Evolutionary conservation across 2,329 filamentous ascomycete species (phyloP).

Genomic region (Colletotrichum cereale): DNA sequence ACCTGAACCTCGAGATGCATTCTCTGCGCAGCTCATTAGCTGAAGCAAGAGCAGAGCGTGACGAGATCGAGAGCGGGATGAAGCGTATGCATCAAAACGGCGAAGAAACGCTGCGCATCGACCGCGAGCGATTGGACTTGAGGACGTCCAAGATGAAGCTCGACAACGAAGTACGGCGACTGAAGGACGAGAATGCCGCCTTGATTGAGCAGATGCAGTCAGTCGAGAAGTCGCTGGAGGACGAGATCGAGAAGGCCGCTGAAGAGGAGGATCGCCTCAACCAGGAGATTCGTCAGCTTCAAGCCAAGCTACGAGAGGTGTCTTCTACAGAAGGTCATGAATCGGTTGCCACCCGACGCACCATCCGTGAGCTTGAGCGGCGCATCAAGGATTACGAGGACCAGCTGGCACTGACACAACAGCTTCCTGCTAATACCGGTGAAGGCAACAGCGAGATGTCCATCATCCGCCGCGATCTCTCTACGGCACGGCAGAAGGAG

Average conservation of each 20-base stretch:
- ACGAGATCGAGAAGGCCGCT: constrained; percentile 74
- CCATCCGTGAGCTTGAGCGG: constrained; percentile 74
- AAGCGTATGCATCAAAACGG: constrained; percentile 66
- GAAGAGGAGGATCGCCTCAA: constrained; percentile 74
- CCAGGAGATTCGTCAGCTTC: constrained; percentile 66
- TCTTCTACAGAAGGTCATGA: constrained; percentile 65
- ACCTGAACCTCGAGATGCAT: constrained; percentile 70
- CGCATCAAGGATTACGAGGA: constrained; percentile 68
- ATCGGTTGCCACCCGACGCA: constrained; percentile 70
- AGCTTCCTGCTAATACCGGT: constrained; percentile 49
- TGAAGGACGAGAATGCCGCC: constrained; percentile 73
- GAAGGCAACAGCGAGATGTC: constrained; percentile 68
- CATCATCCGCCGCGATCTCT: constrained; percentile 72
- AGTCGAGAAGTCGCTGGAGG: constrained; percentile 73
- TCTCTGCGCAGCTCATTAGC: constrained; percentile 67
- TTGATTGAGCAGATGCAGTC: constrained; percentile 68
- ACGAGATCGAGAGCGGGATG: constrained; percentile 74
- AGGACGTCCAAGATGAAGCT: constrained; percentile 76
- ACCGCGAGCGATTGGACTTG: constrained; percentile 77
- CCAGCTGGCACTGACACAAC: constrained; percentile 52
- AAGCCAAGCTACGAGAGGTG: constrained; percentile 58
- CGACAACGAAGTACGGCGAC: constrained; percentile 74
- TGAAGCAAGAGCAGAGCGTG: constrained; percentile 73
- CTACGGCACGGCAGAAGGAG: constrained; percentile 75
- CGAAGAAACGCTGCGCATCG: constrained; percentile 70